Conservation (phyloP, 179 eudicot genomes). For the Sideroxylon spinosum region DNA sequence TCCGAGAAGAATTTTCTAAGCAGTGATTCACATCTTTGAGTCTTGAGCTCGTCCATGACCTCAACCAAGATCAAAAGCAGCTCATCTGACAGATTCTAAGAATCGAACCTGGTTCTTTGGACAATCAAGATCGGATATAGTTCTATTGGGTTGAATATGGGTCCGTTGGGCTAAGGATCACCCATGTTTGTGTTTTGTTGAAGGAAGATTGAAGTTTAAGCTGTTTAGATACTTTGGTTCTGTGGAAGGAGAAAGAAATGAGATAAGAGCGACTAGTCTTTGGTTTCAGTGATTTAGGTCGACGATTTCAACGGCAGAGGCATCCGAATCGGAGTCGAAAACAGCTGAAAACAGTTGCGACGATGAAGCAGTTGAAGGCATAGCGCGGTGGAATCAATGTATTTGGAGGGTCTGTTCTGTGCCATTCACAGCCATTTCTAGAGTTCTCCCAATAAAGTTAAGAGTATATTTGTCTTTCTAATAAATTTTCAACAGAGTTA, state of each 20-base stretch:
- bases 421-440: slow-evolving; percentile 37
- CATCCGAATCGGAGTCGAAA: slow-evolving; percentile 44
- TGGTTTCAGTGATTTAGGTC: slow-evolving; percentile 25
- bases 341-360: slow-evolving; percentile 41
- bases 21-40: slow-evolving; percentile 10
- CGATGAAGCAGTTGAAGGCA: slow-evolving; percentile 52
- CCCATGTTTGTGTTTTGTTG: neutral
- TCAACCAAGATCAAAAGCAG: slow-evolving; percentile 17
- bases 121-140: neutral
- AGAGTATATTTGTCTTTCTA: too few relatives aligned
- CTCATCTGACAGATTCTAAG: slow-evolving; percentile 1
- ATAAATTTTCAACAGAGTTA: too few relatives aligned
- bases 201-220: neutral
- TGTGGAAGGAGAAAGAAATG: too few relatives aligned
- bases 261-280: too few relatives aligned
- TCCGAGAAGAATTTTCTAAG: slow-evolving; percentile 17
- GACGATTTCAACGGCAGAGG: slow-evolving; percentile 50
- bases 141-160: neutral
- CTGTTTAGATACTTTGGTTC: too few relatives aligned
- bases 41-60: slow-evolving; percentile 13
- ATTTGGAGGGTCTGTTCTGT: slow-evolving; percentile 34
- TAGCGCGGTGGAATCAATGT: slow-evolving; percentile 63
- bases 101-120: neutral
- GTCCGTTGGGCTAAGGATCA: neutral
- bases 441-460: too few relatives aligned